phyloP scores from a whole-genome alignment of 1,139 yeast species.

The Pichia sp. region DNA sequence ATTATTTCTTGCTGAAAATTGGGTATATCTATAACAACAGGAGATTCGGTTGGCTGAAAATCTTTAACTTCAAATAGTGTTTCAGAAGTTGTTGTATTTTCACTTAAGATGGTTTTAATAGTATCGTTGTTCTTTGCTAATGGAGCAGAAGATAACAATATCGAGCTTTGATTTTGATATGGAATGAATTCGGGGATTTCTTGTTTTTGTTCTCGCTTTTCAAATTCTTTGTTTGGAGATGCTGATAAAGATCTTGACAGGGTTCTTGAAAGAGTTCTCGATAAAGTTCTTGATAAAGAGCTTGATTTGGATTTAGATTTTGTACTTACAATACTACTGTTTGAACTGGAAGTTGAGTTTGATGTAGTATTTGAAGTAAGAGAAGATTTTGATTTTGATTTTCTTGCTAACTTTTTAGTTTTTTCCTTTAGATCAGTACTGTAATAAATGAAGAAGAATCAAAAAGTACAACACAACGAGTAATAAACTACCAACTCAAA shows the following conservation, averaged over 20 bases:
- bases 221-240: not conserved
- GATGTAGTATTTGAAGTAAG: not conserved
- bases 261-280: not conserved
- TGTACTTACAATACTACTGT: not conserved
- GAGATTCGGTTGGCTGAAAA: not conserved
- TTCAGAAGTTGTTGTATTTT: slow-evolving; percentile 1
- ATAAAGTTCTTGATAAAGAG: not conserved
- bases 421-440: slow-evolving; percentile 1
- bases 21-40: slow-evolving; percentile 6
- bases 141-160: slow-evolving; percentile 3
- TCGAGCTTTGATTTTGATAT: not conserved
- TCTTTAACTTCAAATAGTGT: not conserved
- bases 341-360: not conserved
- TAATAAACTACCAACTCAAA: not conserved
- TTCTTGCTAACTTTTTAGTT: slow-evolving; percentile 3
- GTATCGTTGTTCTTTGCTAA: slow-evolving; percentile 6
- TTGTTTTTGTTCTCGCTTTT: not conserved
- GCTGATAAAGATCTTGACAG: not conserved
- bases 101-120: slow-evolving; percentile 7
- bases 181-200: not conserved
- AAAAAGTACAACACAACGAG: not conserved
- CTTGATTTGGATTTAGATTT: not conserved
- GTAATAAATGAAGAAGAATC: not conserved
- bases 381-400: slow-evolving; percentile 2
- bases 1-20: not conserved